Base-by-base conservation (phyloP, 495 filamentous ascomycete genomes). In the Tuber microsphaerosporum region DNA sequence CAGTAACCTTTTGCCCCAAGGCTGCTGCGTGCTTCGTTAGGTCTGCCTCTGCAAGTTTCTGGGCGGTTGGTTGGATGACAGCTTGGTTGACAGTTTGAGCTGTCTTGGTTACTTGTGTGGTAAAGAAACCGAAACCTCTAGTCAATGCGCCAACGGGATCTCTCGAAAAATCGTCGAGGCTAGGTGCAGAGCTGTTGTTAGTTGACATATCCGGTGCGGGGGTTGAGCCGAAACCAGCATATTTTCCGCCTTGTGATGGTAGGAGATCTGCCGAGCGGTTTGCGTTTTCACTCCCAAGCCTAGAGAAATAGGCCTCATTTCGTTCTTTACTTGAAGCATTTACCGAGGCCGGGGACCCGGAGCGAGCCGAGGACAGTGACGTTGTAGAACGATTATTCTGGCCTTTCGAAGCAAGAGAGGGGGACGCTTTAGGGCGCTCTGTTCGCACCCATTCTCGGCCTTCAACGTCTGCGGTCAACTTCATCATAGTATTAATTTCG, bases 61-160 rank as follows among this genome's bases (percentile, higher is more conserved):
- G 91, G 48, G 95, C 92, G 26, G 93, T 94, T 26, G 95, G 95
- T 84, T 94, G 92, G 51, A 99, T 91, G 85, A 91, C 97, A 42
- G 89, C 88, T 77, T 97, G 90, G 83, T 97, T 94, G 43, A 97
- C 89, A 1, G 88, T 92, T 87, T 97, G 95, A 20, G 94, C 95
- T 74, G 90, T 89, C 86, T 93, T 94, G 22, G 90, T 91, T 20
- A 97, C 93, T 45, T 92, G 91, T 19, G 87, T 90, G 26, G 92
- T 88, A 79, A 99, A 94, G 92, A 96, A 97, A 2, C 96, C 94
- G 80, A 97, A 94, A 9, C 95, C 92, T 85, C 97, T 97, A 41
- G 88, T 93, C 80, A 99, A 82, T 70, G 94, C 93, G 0, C 89
- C 94, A 74, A 98, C 87, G 2, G 96, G 94, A 84, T 99, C 95